Conservation (phyloP, 306 rosid genomes). For the Vigna radiata region DNA sequence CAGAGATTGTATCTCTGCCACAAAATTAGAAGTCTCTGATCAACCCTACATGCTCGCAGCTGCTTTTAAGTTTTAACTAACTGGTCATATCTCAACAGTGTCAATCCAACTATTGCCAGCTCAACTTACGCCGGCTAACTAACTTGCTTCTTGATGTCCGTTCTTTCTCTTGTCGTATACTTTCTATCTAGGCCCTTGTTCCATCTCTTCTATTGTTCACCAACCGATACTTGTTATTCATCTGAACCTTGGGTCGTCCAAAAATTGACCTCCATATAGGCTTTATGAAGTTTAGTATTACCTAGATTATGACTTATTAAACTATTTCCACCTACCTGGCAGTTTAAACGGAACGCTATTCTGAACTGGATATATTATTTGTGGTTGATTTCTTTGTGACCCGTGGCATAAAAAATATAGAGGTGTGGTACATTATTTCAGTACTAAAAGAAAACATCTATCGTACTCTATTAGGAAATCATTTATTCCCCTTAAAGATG, state of each 20-base stretch:
- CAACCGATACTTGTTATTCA: too few relatives aligned
- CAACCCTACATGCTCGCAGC: not conserved
- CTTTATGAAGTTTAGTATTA: conserved; percentile 23
- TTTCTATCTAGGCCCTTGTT: not conserved
- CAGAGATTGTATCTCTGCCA: not conserved
- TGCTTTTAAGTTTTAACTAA: not conserved
- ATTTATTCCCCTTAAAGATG: not conserved
- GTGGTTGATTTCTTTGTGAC: conserved; percentile 30
- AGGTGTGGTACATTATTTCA: not conserved
- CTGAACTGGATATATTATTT: conserved; percentile 3
- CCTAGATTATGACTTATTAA: conserved; percentile 34
- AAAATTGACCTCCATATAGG: not conserved
- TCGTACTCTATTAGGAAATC: conserved; percentile 3
- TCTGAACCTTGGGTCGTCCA: not conserved
- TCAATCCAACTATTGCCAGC: not conserved
- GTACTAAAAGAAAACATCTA: not conserved
- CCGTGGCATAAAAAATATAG: not conserved
- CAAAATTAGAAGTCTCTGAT: not conserved
- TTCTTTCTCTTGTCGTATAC: not conserved
- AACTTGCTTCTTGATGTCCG: not conserved
- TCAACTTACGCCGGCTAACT: not conserved
- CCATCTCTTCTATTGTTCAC: not conserved
- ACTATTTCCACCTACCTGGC: not conserved
- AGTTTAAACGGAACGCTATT: conserved; percentile 26
- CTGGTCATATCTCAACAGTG: conserved; percentile 1